Evolutionary conservation across 306 rosid species (phyloP), one percentile per base, ranked within the genome.

Genomic region (Trifolium dubium): DNA sequence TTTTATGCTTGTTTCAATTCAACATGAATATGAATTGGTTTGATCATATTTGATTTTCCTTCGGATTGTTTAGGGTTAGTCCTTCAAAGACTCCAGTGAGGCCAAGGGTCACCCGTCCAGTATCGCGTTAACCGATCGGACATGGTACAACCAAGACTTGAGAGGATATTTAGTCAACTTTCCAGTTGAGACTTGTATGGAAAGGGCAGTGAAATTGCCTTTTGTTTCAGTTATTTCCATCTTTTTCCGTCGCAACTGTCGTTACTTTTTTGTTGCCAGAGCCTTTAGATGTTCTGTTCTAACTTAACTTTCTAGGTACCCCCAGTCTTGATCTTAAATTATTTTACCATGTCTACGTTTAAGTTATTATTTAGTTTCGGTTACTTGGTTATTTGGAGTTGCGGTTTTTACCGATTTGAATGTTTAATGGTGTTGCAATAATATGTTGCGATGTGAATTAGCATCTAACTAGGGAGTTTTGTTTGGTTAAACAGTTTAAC

Each of bases 1-100:
- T 50, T 18, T 41, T 49, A 74, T 56, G 63, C 40, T 63, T 75
- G 28, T 55, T 50, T 74, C 55, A 15, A 44, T 44, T 44, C 50
- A 44, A 44, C 15, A 12, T 44, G 50, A 44, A 12, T 46, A 11
- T 8, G 10, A 46, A 67, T 46, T 17, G 29, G 47, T 39, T 71
- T 54, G 54, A 28, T 75, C 19, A 9, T 62, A 14, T 65, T 72
- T 49, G 53, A 9, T 37, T 77, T 56, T 74, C 62, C 69, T 77
- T 67, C 56, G 17, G 66, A 60, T 80, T 76, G 69, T 83, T 67
- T 67, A 94, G 99, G 93, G 96, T 94, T 51, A 94, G 99, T 83
- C 99, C 99, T 29, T 94, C 99, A 9, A 94, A 94, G 92, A 94
- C 99, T 3, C 99, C 99, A 1, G 99, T 94, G 74, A 85, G 97